These are phyloP conservation scores for Favolaschia claudopus DNA, from an alignment of 768 basidiomycete species.

Conservation along the genomic window DNA sequence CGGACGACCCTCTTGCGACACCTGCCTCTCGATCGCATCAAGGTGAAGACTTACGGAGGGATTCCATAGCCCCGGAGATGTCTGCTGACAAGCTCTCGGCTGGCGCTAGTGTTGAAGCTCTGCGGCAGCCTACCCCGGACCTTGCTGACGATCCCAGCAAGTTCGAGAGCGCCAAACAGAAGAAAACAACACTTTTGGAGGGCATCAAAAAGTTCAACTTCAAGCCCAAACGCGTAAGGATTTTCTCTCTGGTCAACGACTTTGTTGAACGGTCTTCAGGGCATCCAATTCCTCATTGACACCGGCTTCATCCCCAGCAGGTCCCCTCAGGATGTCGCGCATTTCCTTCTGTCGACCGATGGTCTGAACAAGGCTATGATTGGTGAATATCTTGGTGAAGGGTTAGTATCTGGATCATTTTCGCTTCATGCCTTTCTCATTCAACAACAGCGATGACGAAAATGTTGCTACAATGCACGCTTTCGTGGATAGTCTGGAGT, in stretches of 20 bases:
- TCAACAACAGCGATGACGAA: conserved; percentile 72
- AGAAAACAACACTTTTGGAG: conserved; percentile 93
- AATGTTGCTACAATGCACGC: conserved; percentile 97
- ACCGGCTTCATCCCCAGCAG: conserved; percentile 83
- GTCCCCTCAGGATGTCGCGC: conserved; percentile 79
- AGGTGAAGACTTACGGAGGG: conserved; percentile 62
- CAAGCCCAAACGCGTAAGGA: conserved; percentile 92
- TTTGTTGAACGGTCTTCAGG: conserved; percentile 53
- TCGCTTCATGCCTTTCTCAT: conserved; percentile 7
- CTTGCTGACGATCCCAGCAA: conserved; percentile 86
- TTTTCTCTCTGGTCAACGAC: not conserved
- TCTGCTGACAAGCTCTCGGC: conserved; percentile 63
- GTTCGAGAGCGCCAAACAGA: conserved; percentile 96
- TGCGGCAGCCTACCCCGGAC: conserved; percentile 79
- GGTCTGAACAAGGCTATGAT: conserved; percentile 96
- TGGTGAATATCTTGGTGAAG: conserved; percentile 98
- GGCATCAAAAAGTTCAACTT: conserved; percentile 98
- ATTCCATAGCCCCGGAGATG: conserved; percentile 62
- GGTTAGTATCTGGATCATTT: conserved; percentile 56
- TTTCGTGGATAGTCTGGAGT: conserved; percentile 93
- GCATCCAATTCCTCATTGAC: conserved; percentile 88
- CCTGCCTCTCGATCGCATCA: conserved; percentile 52
- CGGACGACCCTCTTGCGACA: conserved; percentile 48
- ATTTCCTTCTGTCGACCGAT: conserved; percentile 87
- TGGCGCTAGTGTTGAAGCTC: conserved; percentile 57